Conservation (phyloP, 73 alveolate genomes). For the Tetrahymena elliotti region DNA sequence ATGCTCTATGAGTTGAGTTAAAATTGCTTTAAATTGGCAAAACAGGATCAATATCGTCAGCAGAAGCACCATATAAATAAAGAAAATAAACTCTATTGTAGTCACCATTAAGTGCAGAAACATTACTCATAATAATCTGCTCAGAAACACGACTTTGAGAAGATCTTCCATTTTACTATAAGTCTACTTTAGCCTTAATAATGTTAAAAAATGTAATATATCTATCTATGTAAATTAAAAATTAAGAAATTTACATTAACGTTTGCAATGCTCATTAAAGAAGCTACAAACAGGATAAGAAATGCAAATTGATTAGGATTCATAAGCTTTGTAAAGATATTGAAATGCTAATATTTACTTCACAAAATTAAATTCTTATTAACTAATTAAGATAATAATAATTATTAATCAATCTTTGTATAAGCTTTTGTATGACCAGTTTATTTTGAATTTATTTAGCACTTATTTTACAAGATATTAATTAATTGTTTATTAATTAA, state of each 20-base stretch:
- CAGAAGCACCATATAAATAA: background rate
- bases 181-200: background rate
- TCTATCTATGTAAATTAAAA: background rate
- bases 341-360: background rate
- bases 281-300: background rate
- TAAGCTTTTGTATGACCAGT: background rate
- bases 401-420: background rate
- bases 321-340: background rate
- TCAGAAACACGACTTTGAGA: too few relatives aligned
- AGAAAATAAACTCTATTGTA: background rate
- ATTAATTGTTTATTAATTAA: background rate
- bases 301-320: background rate
- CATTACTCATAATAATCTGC: background rate
- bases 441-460: background rate
- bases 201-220: background rate
- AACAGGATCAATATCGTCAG: background rate
- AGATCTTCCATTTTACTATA: too few relatives aligned
- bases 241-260: background rate
- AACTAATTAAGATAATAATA: too few relatives aligned
- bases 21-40: background rate
- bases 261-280: background rate
- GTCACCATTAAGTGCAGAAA: background rate
- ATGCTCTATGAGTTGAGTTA: background rate
- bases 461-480: background rate
- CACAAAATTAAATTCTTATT: background rate